Percentiles rank a stretch among this genome's conserved stretches.
These are phyloP conservation scores for Limnanthes douglasii DNA, from an alignment of 345 rosid genomes.

Conservation along the genomic window DNA sequence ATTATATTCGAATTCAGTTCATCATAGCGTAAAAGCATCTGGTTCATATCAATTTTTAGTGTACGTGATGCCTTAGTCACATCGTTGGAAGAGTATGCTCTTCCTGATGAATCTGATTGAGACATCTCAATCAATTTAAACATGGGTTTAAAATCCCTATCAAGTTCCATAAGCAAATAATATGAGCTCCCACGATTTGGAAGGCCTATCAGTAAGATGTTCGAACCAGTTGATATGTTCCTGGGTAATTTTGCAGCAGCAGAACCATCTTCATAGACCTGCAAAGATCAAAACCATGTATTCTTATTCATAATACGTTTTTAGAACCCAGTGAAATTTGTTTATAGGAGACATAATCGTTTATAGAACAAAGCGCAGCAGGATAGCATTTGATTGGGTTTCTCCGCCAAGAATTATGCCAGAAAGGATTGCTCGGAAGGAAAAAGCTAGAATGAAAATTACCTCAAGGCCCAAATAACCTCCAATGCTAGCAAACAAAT, in stretches of 20 bases:
- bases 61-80: constrained; percentile 38
- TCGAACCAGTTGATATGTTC: constrained; percentile 39
- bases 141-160: constrained; percentile 81
- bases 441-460: constrained; percentile 4
- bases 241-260: constrained; percentile 60
- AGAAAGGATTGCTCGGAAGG: no score
- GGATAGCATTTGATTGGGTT: no score
- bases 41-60: constrained; percentile 61
- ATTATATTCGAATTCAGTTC: constrained; percentile 55
- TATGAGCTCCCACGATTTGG: constrained; percentile 80
- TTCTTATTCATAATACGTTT: constrained; percentile 3
- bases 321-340: constrained; percentile 2
- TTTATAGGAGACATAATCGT: no score
- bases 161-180: constrained; percentile 78
- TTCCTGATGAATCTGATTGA: constrained; percentile 36
- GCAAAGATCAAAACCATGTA: constrained; percentile 15
- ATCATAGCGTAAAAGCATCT: constrained; percentile 81
- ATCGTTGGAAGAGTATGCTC: constrained; percentile 36
- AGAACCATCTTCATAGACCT: constrained; percentile 79
- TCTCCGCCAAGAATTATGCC: no score
- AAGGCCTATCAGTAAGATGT: constrained; percentile 69
- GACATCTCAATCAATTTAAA: constrained; percentile 71
- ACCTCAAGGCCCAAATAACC: constrained; percentile 97
- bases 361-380: no score
- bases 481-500: constrained; percentile 74